Conservation (phyloP, 2,329 filamentous ascomycete genomes). For the Rutstroemia sp. region DNA sequence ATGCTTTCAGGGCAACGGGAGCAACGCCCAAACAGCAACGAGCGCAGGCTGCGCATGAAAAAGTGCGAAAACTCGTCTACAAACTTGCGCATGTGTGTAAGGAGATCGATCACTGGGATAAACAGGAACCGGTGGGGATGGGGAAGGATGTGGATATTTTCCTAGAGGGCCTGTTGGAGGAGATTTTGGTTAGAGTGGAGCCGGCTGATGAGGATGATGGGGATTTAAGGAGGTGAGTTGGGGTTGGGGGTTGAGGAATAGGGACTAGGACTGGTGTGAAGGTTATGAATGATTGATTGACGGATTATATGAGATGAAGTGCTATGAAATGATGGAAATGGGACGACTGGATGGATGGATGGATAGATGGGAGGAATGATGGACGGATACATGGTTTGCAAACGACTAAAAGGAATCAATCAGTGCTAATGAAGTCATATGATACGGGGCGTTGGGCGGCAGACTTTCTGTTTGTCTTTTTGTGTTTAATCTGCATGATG, state of each 20-base stretch:
- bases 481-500: neutral
- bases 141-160: constrained; percentile 83
- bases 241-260: neutral
- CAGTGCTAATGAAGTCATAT: constrained; percentile 4
- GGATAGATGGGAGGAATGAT: neutral
- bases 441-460: constrained; percentile 6
- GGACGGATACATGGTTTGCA: no score
- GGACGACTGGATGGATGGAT: constrained; percentile 1
- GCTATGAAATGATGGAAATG: neutral
- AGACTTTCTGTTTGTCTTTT: constrained; percentile 2
- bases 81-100: constrained; percentile 78
- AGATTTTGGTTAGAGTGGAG: constrained; percentile 87
- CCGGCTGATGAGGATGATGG: constrained; percentile 48
- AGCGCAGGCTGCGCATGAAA: constrained; percentile 67
- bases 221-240: constrained; percentile 18
- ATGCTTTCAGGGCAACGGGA: constrained; percentile 30
- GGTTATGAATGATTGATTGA: neutral
- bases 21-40: constrained; percentile 58
- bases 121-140: constrained; percentile 84
- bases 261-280: no score
- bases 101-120: constrained; percentile 86
- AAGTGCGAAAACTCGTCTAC: constrained; percentile 70
- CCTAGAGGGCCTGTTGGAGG: constrained; percentile 85
- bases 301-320: neutral
- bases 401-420: neutral